These are phyloP conservation scores for Taphrina populina DNA, from an alignment of 1,139 yeast genomes.

Conservation along the genomic window DNA sequence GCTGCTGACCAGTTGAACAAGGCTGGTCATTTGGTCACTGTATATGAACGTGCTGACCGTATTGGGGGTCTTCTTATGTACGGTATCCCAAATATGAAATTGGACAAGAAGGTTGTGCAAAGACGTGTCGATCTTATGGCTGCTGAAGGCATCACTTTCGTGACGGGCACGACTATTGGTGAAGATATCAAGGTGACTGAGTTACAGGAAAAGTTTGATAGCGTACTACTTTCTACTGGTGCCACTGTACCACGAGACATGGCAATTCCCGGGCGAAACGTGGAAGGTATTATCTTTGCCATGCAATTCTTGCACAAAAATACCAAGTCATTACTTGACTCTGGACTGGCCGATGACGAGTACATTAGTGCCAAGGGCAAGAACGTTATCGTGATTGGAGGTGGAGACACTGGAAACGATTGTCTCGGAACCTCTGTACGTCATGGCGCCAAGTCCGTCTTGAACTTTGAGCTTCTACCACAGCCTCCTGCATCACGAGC, in stretches of 20 bases:
- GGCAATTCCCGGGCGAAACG: slow-evolving; percentile 88
- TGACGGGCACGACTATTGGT: slow-evolving; percentile 76
- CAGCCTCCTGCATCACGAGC: slow-evolving; percentile 84
- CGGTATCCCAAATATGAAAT: slow-evolving; percentile 99
- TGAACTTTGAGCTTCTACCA: slow-evolving; percentile 91
- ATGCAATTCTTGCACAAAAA: slow-evolving; percentile 87
- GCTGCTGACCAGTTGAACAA: slow-evolving; percentile 95
- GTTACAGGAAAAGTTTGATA: slow-evolving; percentile 65
- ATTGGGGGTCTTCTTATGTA: slow-evolving; percentile 97
- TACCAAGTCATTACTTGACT: slow-evolving; percentile 84
- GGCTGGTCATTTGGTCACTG: slow-evolving; percentile 90
- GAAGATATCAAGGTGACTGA: slow-evolving; percentile 65
- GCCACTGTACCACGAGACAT: slow-evolving; percentile 95
- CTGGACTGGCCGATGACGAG: slow-evolving; percentile 70
- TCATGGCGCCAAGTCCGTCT: slow-evolving; percentile 95
- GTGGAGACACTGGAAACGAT: slow-evolving; percentile 99
- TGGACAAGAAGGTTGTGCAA: slow-evolving; percentile 87
- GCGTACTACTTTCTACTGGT: slow-evolving; percentile 91
- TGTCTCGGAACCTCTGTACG: slow-evolving; percentile 97
- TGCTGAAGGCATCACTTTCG: slow-evolving; percentile 84
- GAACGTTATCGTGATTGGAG: slow-evolving; percentile 94
- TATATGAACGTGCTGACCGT: slow-evolving; percentile 90
- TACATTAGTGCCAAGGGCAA: slow-evolving; percentile 65
- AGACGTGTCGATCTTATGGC: slow-evolving; percentile 87
- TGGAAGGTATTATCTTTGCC: slow-evolving; percentile 87